Base-by-base conservation (phyloP, 2,329 filamentous ascomycete genomes). In the Clarireedia paspali region DNA sequence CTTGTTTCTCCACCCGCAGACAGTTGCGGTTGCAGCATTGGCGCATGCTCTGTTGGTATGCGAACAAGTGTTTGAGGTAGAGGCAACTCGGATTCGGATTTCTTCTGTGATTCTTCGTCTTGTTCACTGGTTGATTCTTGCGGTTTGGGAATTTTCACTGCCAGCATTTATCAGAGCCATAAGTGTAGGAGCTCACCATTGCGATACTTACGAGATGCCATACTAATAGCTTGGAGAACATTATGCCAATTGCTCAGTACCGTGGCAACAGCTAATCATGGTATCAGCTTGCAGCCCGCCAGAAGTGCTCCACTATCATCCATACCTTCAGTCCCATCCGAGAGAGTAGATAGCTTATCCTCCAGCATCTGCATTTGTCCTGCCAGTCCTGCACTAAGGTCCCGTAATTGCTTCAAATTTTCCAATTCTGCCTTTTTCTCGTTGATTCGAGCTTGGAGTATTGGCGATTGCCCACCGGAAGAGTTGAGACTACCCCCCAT, bases 191-290 rank as follows among this genome's bases (percentile, higher is more conserved):
- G 23, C 4, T 30, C 12, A 40, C 6, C 15, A 54, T 14, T 10
- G 12, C 12, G 55, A 6, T 27, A 74, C 83, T 67, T 77, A 91
- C 88, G 80, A 58, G 87, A 91, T 59, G 89, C 89, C 87, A 94
- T 91, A 67, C 87, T 87, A 67, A 95, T 91, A 44, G 88, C 88
- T 62, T 87, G 79, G 58, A 95, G 77, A 61, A 95, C 89, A 64
- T 89, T 91, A 70, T 91, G 87, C 89, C 89, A 95, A 70, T 94
- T 95, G 53, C 85, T 82, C 68, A 95, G 76, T 23, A 95, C 89
- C n/a, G 85, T 81, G 40, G 89, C 89, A 66, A 95, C 89, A 58
- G 87, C 88, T 90, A 68, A 54, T 53, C 55, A 60, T 54, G 20
- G 14, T 40, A 47, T 50, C 60, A 63, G 39, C 23, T 6, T 14